Conservation (phyloP, 768 basidiomycete genomes). For the Mycena vitilis region DNA sequence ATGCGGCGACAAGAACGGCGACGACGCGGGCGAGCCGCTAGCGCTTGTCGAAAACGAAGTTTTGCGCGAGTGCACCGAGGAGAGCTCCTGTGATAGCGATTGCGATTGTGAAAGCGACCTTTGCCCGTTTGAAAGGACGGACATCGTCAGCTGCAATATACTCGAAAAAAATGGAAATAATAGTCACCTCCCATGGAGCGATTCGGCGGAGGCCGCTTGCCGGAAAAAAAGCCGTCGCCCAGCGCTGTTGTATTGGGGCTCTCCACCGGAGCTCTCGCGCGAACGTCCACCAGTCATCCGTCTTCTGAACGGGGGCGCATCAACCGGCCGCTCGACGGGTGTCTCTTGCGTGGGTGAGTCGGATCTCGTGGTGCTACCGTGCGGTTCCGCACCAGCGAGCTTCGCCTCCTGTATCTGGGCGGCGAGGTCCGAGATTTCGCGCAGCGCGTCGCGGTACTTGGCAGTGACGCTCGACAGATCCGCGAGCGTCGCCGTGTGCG, state of each 20-base stretch:
- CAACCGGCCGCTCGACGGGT: slow-evolving; percentile 52
- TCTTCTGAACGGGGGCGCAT: slow-evolving; percentile 58
- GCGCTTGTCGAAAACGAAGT: slow-evolving; percentile 76
- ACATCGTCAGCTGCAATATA: slow-evolving; percentile 28
- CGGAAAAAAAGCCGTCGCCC: slow-evolving; percentile 86
- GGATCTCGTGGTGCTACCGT: slow-evolving; percentile 35
- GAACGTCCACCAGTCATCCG: slow-evolving; percentile 62
- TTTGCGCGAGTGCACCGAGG: slow-evolving; percentile 88
- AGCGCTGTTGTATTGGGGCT: slow-evolving; percentile 60
- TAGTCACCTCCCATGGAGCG: slow-evolving; percentile 83
- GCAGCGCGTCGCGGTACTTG: slow-evolving; percentile 91
- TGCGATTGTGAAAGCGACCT: slow-evolving; percentile 92
- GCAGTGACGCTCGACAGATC: slow-evolving; percentile 82
- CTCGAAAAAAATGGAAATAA: background rate
- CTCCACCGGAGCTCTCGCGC: slow-evolving; percentile 57
- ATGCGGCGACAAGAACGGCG: slow-evolving; percentile 42
- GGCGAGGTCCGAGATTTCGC: slow-evolving; percentile 92
- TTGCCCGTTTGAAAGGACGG: slow-evolving; percentile 43
- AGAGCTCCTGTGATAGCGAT: slow-evolving; percentile 98
- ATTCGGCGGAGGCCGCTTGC: slow-evolving; percentile 88
- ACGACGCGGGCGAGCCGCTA: slow-evolving; percentile 68
- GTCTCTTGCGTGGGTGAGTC: slow-evolving; percentile 53
- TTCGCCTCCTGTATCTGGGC: slow-evolving; percentile 91
- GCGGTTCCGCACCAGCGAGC: slow-evolving; percentile 61
- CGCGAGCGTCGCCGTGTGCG: slow-evolving; percentile 81